Base-by-base conservation (phyloP, 345 rosid species). In the Mercurialis annua region DNA sequence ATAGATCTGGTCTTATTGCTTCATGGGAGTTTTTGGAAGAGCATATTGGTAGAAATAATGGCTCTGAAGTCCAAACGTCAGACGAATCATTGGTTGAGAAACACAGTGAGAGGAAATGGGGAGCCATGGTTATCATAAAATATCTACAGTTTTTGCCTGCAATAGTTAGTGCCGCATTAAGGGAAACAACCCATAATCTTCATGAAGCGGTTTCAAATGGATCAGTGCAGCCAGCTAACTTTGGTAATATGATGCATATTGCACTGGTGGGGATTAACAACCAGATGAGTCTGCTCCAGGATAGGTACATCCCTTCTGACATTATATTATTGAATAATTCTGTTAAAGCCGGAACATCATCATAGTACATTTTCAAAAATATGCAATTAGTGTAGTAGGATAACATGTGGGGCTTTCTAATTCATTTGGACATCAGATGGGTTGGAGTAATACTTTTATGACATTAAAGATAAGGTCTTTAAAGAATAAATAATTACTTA, bases 1-100 rank as follows among this genome's bases (percentile, higher is more conserved):
- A 87, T 72, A 82, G 99, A 68, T 85, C 84, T 70, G 99, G 98
- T 75, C 98, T 85, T 71, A 90, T 92, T 80, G 99, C 98, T 75
- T 84, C 97, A 52, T 95, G 99, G 99, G 99, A 95, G 84, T 95
- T 90, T 83, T 64, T 88, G 80, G 96, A 94, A 82, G 95, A 95
- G 77, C 90, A 95, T 79, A 80, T 79, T 74, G 90, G 85, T 76
- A 81, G 88, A 66, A 88, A 82, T 62, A 84, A 69, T 77, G 81
- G 76, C 36, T 61, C 80, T 78, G 93, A 85, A 77, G 86, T 86
- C 72, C 81, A 81, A 40, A 68, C 68, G 65, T 71, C 76, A 49
- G 89, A 77, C 66, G 77, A 81, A 65, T 74, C 74, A 67, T 58
- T 76, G 57, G 86, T 86, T 80, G 92, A 86, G 83, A 87, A 84